These are phyloP conservation scores for Hanseniaspora hatyaiensis DNA, from an alignment of 805 yeast species.

Conservation along the genomic window DNA sequence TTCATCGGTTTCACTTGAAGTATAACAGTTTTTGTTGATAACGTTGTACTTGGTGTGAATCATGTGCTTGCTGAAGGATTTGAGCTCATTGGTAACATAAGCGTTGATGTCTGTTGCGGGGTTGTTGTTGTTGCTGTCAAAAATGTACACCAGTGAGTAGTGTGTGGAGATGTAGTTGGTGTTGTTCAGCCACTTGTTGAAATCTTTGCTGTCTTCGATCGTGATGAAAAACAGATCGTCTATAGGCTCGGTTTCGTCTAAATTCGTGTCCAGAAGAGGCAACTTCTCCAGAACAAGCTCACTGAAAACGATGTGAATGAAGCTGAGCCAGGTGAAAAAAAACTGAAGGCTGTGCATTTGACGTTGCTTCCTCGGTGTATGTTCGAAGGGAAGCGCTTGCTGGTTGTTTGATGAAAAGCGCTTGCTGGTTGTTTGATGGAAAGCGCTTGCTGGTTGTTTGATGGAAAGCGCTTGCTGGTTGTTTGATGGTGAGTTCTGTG, in stretches of 20 bases:
- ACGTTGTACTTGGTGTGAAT: slow-evolving; percentile 1
- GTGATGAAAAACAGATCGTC: slow-evolving; percentile 3
- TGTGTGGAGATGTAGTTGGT: slow-evolving; percentile 9
- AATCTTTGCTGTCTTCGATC: neutral
- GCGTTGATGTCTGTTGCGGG: slow-evolving; percentile 21
- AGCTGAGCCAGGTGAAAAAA: neutral
- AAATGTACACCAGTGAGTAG: slow-evolving; percentile 5
- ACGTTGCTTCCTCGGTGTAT: no score
- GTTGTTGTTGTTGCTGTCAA: neutral
- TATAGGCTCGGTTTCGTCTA: neutral
- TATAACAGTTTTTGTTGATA: neutral
- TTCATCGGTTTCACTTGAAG: neutral
- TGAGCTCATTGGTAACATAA: slow-evolving; percentile 18
- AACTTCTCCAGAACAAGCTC: neutral
- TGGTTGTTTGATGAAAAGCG: no score
- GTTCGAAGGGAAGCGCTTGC: no score
- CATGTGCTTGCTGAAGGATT: slow-evolving; percentile 6
- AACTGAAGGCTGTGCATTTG: neutral
- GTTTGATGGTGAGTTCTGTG: no score
- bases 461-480: no score
- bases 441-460: no score
- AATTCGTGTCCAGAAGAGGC: neutral
- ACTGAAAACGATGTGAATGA: neutral
- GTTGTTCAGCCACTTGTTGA: slow-evolving; percentile 7
- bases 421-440: no score